These are phyloP conservation scores for Alternaria angustiovoidea DNA, from an alignment of 2,329 filamentous ascomycete genomes.

Conservation along the genomic window DNA sequence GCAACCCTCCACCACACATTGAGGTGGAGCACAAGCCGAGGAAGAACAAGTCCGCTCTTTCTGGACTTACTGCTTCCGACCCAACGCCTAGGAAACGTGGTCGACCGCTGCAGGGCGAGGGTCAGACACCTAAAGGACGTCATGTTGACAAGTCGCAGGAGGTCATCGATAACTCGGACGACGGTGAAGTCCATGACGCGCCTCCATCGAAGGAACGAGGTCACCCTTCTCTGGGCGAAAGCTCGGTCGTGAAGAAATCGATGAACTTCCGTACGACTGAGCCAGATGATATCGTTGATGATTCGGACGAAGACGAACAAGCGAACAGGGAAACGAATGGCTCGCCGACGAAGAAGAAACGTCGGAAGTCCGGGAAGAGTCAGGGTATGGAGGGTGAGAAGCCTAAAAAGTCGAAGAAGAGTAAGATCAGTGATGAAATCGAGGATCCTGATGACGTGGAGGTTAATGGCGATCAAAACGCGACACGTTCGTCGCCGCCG, in stretches of 20 bases:
- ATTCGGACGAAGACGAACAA: not conserved
- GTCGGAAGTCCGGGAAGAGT: not conserved
- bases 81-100: constrained; percentile 4
- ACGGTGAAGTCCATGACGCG: not conserved
- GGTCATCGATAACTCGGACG: not conserved
- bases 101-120: not conserved
- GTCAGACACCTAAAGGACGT: not conserved
- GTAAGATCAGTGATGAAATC: not conserved
- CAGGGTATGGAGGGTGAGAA: not conserved
- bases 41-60: not conserved
- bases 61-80: not conserved
- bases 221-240: not conserved
- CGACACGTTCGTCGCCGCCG: not conserved
- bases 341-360: not conserved
- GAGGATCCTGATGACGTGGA: not conserved
- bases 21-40: constrained; percentile 24
- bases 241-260: not conserved
- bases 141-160: not conserved
- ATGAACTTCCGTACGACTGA: not conserved
- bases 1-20: constrained; percentile 16
- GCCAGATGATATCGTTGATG: not conserved
- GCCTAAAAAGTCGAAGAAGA: not conserved
- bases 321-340: not conserved
- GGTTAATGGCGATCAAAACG: not conserved
- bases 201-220: not conserved